phyloP scores from a whole-genome alignment of 306 rosid species.

The Abrus pulchellus region DNA sequence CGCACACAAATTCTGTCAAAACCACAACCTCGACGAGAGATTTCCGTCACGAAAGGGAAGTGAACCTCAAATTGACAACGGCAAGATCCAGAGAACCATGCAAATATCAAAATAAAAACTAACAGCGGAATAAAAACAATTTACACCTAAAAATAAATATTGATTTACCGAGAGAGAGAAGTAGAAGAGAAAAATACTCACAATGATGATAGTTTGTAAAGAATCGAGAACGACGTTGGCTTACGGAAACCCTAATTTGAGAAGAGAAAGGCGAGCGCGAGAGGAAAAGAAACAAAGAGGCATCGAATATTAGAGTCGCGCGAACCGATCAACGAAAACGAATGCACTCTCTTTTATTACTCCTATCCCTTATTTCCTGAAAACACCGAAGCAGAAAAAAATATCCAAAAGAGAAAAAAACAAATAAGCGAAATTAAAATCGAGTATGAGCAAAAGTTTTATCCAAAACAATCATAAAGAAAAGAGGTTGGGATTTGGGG shows the following conservation, averaged over 20 bases:
- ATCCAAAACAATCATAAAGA: conserved; percentile 33
- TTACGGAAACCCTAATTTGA: conserved; percentile 86
- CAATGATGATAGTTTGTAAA: conserved; percentile 49
- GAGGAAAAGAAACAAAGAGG: conserved; percentile 54
- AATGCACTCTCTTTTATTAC: conserved; percentile 42
- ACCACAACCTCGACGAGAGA: background rate
- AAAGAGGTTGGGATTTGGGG: conserved; percentile 12
- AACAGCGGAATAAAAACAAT: background rate
- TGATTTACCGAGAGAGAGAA: background rate
- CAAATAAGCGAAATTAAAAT: conserved; percentile 25
- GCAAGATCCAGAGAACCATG: conserved; percentile 1
- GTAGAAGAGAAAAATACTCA: conserved; percentile 49
- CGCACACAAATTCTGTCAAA: background rate
- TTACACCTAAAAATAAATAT: background rate
- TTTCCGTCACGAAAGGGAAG: background rate
- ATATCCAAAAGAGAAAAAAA: conserved; percentile 33
- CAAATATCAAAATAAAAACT: conserved; percentile 15
- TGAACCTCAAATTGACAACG: background rate
- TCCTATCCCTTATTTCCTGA: conserved; percentile 55
- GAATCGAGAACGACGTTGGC: conserved; percentile 36
- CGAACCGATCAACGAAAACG: conserved; percentile 14
- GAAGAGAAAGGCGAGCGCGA: conserved; percentile 60
- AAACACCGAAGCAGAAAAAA: conserved; percentile 53
- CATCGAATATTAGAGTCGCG: conserved; percentile 36
- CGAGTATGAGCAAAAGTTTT: conserved; percentile 22